Evolutionary conservation across 768 basidiomycete genomes (phyloP), one percentile per base, ranked within the genome.

Genomic region (Astraeus odoratus): DNA sequence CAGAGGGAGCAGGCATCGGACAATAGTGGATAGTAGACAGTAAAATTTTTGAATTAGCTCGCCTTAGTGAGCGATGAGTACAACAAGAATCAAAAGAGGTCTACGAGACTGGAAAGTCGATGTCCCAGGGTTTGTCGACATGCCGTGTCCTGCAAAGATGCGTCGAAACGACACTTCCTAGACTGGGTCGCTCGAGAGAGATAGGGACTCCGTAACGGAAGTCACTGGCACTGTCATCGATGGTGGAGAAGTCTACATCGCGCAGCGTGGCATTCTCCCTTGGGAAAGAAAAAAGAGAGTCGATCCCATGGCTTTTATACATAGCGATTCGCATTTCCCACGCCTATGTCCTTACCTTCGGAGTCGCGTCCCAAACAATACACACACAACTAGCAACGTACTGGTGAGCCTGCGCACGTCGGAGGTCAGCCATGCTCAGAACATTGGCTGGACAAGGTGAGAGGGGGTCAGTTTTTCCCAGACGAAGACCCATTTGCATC

Each of bases 151-250:
- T 77, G 53, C 37, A 24, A 55, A 60, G 57, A 55, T 50, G 48
- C 61, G 74, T 70, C 66, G 66, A 72, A 61, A 70, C 77, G 73
- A 78, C 77, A 79, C 76, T 79, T 79, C 77, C 77, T 78, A 78
- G 56, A 71, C 77, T 78, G 77, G 66, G 31, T 57, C 65, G 12
- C 48, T 79, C 72, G 77, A 57, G 75, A 75, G 75, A 77, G 72
- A 62, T 62, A 70, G 77, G 74, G 66, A 75, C 70, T 70, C 61
- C 57, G 43, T 56, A 54, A 63, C n/a, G 22, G 63, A 55, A 71
- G 69, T 76, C 73, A 73, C 77, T 78, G 77, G 77, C 77, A 79
- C 77, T 78, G 77, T 70, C 69, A 64, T 68, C 77, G 70, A 77
- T 61, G 75, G 77, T 78, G 48, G 65, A 60, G 56, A 18, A 48